A percentile compares a stretch with the other conserved stretches of the same genome.
Evolutionary conservation across 129 eudicot genomes (phyloP).

Genomic region (Glebionis coronaria): DNA sequence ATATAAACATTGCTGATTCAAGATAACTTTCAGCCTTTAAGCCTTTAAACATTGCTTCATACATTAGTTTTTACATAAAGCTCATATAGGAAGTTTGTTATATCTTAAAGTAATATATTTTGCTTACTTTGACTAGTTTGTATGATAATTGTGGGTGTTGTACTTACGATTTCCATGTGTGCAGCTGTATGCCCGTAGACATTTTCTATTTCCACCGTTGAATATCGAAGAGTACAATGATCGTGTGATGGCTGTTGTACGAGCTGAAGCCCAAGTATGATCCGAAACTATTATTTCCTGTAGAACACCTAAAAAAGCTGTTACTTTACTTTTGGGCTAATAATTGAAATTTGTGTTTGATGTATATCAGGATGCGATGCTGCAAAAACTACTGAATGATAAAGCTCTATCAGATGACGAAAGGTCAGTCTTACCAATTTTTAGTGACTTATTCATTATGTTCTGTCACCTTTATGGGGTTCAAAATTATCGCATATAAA

Average conservation of each 20-base stretch:
- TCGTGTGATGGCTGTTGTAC: slow-evolving; percentile 93
- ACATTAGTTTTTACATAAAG: too few species aligned
- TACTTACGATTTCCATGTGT: background rate
- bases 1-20: background rate
- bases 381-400: slow-evolving; percentile 67
- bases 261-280: slow-evolving; percentile 93
- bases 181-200: slow-evolving; percentile 94
- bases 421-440: slow-evolving; percentile 46
- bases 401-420: slow-evolving; percentile 64
- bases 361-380: slow-evolving; percentile 86
- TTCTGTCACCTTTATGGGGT: background rate
- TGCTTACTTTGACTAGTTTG: background rate
- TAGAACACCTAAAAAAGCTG: background rate
- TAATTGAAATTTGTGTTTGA: slow-evolving; percentile 12
- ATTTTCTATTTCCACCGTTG: slow-evolving; percentile 86
- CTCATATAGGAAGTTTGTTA: background rate
- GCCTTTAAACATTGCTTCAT: too few species aligned
- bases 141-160: background rate
- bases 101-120: background rate
- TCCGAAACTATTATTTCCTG: background rate
- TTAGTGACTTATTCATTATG: slow-evolving; percentile 9
- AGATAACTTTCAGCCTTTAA: background rate
- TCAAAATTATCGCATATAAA: background rate
- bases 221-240: slow-evolving; percentile 84
- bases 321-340: background rate